Conservation (phyloP, 2,329 filamentous ascomycete genomes). For the Paecilomyces fulvus region DNA sequence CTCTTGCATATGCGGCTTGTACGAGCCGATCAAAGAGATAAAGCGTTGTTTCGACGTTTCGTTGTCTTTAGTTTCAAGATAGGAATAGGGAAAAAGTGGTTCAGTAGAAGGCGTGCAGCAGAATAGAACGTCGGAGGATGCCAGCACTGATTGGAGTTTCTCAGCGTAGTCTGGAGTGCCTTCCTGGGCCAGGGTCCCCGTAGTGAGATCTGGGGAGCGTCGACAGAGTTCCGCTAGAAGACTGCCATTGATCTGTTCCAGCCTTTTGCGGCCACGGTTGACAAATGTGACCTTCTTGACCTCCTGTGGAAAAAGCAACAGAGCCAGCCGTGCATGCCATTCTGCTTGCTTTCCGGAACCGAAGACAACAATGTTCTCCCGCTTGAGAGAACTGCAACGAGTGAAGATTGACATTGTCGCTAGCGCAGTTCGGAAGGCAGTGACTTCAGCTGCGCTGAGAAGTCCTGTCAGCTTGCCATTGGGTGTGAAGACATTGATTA, state of each 20-base stretch:
- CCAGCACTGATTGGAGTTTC: constrained; percentile 20
- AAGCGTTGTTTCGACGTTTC: constrained; percentile 31
- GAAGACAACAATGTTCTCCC: constrained; percentile 37
- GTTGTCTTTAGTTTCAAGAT: constrained; percentile 25
- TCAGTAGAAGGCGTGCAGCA: constrained; percentile 41
- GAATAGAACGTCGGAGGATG: constrained; percentile 37
- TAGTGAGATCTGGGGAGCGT: constrained; percentile 27
- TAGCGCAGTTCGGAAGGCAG: constrained; percentile 72
- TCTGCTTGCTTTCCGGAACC: constrained; percentile 43
- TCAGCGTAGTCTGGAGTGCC: constrained; percentile 45
- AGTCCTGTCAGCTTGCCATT: constrained; percentile 58
- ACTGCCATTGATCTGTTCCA: constrained; percentile 35
- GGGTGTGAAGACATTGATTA: constrained; percentile 59
- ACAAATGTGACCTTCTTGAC: constrained; percentile 65
- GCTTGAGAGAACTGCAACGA: constrained; percentile 26
- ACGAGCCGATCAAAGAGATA: constrained; percentile 46
- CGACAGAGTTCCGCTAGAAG: constrained; percentile 24
- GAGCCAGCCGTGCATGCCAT: constrained; percentile 41
- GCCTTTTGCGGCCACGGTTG: constrained; percentile 57
- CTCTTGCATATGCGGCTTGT: constrained; percentile 46
- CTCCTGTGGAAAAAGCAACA: constrained; percentile 38
- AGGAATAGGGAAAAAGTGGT: constrained; percentile 34
- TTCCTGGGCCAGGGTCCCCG: constrained; percentile 47
- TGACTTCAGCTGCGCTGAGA: constrained; percentile 64
- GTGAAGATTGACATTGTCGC: constrained; percentile 58